Evolutionary conservation across 2,329 filamentous ascomycete species (phyloP).

Genomic region (Colletotrichum salicis): DNA sequence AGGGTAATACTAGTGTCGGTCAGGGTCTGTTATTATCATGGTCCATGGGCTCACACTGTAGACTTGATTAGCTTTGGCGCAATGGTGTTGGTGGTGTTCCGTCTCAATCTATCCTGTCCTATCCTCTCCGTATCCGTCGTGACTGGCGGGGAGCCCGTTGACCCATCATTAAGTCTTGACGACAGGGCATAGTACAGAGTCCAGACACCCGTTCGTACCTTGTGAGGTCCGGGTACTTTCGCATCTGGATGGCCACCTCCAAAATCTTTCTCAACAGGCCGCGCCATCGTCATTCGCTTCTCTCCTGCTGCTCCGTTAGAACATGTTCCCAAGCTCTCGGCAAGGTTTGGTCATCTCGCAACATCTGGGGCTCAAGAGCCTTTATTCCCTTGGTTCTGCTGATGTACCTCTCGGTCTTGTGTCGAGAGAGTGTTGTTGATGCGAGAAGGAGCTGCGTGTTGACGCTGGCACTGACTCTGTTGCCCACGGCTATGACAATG

Average conservation of each 20-base stretch:
- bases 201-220: no score
- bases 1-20: neutral
- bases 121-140: neutral
- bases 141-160: slow-evolving; percentile 11
- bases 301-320: neutral
- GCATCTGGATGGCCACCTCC: no score
- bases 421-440: slow-evolving; percentile 23
- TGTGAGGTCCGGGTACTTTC: neutral
- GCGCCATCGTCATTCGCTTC: neutral
- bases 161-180: neutral
- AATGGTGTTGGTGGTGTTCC: neutral
- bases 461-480: slow-evolving; percentile 27
- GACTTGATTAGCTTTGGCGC: slow-evolving; percentile 17
- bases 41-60: slow-evolving; percentile 11
- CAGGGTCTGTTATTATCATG: slow-evolving; percentile 5
- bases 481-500: slow-evolving; percentile 17
- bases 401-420: slow-evolving; percentile 13
- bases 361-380: slow-evolving; percentile 15
- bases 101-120: neutral
- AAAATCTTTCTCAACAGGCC: neutral
- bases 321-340: neutral
- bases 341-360: slow-evolving; percentile 17
- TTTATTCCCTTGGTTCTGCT: neutral
- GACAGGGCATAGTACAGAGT: no score
- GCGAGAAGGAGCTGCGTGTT: slow-evolving; percentile 28